Percentiles rank a stretch among this genome's conserved stretches.
phyloP scores from a whole-genome alignment of 192 early-diverging fungal species.

The Umbelopsis ramanniana region DNA sequence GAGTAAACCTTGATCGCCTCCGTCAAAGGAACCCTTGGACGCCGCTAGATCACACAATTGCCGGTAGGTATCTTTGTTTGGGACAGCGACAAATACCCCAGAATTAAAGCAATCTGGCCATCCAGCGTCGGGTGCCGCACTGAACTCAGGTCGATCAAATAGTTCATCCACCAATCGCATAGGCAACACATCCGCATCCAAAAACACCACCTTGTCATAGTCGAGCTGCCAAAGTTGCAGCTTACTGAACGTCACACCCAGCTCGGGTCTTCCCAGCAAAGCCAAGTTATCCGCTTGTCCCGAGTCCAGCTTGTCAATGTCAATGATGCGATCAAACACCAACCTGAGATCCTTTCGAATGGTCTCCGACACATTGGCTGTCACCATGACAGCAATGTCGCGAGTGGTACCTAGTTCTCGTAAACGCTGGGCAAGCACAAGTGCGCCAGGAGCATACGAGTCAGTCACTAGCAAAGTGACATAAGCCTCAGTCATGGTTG shows the following conservation, averaged over 20 bases:
- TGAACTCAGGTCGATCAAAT: conserved; percentile 73
- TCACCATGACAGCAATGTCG: conserved; percentile 71
- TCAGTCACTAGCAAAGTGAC: conserved; percentile 90
- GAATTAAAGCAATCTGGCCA: conserved; percentile 99
- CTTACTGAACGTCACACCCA: conserved; percentile 90
- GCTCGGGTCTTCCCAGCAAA: conserved; percentile 89
- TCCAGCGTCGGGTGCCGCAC: conserved; percentile 89
- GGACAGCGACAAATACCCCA: conserved; percentile 83
- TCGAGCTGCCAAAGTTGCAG: conserved; percentile 84
- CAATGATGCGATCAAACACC: conserved; percentile 75
- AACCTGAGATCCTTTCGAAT: conserved; percentile 56
- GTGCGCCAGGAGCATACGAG: conserved; percentile 82
- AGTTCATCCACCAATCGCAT: conserved; percentile 80
- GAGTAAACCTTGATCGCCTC: conserved; percentile 93
- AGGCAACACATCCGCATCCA: conserved; percentile 94
- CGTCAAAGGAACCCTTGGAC: conserved; percentile 80
- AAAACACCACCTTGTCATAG: conserved; percentile 72
- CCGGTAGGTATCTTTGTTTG: conserved; percentile 55
- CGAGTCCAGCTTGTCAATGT: conserved; percentile 70
- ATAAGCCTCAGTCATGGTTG: conserved; percentile 56
- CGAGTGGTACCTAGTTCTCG: conserved; percentile 64
- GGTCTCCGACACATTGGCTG: conserved; percentile 56
- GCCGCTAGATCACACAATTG: conserved; percentile 54
- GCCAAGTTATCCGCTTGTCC: conserved; percentile 57
- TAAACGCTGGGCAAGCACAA: conserved; percentile 79